These are phyloP conservation scores for Mycena leptocephala DNA, from an alignment of 768 basidiomycete genomes.

Conservation along the genomic window DNA sequence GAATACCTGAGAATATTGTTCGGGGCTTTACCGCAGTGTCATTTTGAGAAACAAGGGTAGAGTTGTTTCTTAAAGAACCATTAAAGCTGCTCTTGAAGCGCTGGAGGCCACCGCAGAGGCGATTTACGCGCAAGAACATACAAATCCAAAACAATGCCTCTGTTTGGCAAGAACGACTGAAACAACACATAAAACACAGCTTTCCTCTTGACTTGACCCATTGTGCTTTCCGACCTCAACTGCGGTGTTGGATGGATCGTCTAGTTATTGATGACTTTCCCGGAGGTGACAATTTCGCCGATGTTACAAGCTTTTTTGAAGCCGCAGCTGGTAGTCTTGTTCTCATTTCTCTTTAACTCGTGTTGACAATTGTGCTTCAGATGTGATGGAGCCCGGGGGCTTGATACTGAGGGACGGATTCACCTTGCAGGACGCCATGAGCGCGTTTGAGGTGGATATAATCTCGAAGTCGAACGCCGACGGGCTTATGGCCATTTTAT, in stretches of 20 bases:
- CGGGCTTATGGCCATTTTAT: slow-evolving; percentile 30
- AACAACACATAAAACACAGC: slow-evolving; percentile 6
- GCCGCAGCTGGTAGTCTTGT: slow-evolving; percentile 72
- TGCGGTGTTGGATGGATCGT: slow-evolving; percentile 29
- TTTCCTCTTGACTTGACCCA: background rate
- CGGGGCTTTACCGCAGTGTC: slow-evolving; percentile 39
- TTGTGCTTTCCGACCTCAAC: background rate
- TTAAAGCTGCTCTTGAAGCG: background rate
- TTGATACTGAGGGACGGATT: slow-evolving; percentile 81
- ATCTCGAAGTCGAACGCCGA: slow-evolving; percentile 15
- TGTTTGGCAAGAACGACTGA: background rate
- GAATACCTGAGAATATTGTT: slow-evolving; percentile 91
- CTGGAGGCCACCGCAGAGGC: slow-evolving; percentile 4
- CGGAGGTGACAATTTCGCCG: slow-evolving; percentile 73
- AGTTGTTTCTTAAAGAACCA: background rate
- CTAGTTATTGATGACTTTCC: slow-evolving; percentile 53
- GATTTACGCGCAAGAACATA: slow-evolving; percentile 25
- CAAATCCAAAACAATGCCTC: background rate
- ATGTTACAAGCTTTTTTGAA: slow-evolving; percentile 77
- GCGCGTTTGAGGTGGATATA: slow-evolving; percentile 83
- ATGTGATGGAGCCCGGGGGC: slow-evolving; percentile 75
- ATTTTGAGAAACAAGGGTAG: background rate
- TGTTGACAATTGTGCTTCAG: slow-evolving; percentile 47
- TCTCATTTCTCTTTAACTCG: slow-evolving; percentile 1
- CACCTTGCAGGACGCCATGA: slow-evolving; percentile 92